Evolutionary conservation across 202 grass and related monocot species (phyloP).

Genomic region (Brachypodium distachyon): DNA sequence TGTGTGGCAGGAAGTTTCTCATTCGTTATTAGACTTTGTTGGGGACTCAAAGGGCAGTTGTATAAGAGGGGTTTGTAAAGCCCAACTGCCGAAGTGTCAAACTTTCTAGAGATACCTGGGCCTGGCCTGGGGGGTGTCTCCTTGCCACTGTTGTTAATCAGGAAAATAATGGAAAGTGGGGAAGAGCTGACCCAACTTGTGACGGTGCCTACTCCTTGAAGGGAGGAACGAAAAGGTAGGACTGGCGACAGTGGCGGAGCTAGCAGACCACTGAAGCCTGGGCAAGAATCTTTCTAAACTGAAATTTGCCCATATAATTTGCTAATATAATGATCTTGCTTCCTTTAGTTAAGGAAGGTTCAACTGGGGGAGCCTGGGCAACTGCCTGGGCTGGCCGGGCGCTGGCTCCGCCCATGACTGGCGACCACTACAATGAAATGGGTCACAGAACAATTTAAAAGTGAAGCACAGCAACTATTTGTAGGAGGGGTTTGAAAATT

Average conservation of each 20-base stretch:
- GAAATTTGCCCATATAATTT: too few species aligned
- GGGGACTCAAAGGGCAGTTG: background rate
- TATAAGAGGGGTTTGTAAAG: background rate
- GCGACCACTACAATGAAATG: background rate
- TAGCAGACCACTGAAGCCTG: too few species aligned
- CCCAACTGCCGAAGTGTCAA: background rate
- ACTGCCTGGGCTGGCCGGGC: too few species aligned
- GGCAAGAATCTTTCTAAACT: too few species aligned
- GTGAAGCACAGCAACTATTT: background rate
- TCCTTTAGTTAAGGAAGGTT: too few species aligned
- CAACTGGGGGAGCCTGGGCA: too few species aligned
- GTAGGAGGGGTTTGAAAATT: background rate
- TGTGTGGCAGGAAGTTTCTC: background rate
- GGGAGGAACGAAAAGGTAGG: background rate
- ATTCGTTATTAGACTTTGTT: background rate
- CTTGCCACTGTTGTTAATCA: background rate
- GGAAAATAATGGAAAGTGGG: background rate
- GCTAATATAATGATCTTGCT: too few species aligned
- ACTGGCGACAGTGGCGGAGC: too few species aligned
- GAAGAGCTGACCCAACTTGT: background rate
- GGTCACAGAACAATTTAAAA: background rate
- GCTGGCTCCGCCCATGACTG: too few species aligned
- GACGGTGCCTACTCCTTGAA: background rate
- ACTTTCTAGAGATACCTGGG: background rate
- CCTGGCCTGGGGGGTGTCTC: background rate